Conservation (phyloP, 2,329 filamentous ascomycete species). For the Emmonsiellopsis sp. region DNA sequence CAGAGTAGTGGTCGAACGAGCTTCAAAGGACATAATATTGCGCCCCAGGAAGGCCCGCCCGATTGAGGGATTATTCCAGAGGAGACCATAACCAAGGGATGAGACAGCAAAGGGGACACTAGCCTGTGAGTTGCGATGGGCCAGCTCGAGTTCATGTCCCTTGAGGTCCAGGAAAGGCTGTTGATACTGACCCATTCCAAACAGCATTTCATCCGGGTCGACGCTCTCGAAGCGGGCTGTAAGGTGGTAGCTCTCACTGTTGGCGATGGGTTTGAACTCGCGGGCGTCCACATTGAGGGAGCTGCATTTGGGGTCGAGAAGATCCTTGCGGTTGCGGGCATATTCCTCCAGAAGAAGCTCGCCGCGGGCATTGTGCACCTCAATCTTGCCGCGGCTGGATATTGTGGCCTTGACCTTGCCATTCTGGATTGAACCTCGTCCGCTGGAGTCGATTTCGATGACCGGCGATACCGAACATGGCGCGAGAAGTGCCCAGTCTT, state of each 20-base stretch:
- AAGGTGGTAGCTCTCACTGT: conserved; percentile 41
- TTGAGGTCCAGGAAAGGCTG: conserved; percentile 50
- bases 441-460: neutral
- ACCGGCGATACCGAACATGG: neutral
- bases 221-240: conserved; percentile 47
- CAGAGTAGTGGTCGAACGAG: conserved; percentile 45
- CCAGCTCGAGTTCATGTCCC: conserved; percentile 49
- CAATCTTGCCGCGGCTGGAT: conserved; percentile 37
- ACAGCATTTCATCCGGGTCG: conserved; percentile 47
- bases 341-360: conserved; percentile 41
- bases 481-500: conserved; percentile 13
- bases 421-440: conserved; percentile 25
- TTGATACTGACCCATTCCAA: conserved; percentile 57
- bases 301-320: conserved; percentile 45
- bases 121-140: conserved; percentile 54
- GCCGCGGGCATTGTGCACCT: conserved; percentile 28
- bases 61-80: conserved; percentile 54
- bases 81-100: conserved; percentile 47
- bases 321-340: conserved; percentile 36
- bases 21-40: conserved; percentile 51
- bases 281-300: conserved; percentile 44
- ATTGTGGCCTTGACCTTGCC: conserved; percentile 36
- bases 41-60: conserved; percentile 49
- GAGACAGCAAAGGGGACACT: conserved; percentile 50
- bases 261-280: conserved; percentile 43